phyloP scores from a whole-genome alignment of 73 alveolate genomes.

The Uronychia binucleata region DNA sequence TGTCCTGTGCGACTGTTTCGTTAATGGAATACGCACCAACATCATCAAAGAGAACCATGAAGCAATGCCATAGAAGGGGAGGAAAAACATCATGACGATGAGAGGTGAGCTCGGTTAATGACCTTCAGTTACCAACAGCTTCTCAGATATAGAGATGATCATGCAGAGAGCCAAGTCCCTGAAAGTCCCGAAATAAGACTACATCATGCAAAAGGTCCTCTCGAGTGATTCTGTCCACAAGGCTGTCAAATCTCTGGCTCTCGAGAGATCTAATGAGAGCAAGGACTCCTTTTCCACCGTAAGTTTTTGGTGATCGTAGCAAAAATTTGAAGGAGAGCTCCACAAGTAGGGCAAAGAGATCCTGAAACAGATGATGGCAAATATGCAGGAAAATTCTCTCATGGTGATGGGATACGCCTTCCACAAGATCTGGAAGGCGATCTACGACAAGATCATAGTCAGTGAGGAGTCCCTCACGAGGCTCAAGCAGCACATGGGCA shows the following conservation, averaged over 20 bases:
- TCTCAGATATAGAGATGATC: background rate
- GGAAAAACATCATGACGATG: conserved; percentile 46
- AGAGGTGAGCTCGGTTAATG: no score
- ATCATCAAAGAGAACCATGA: conserved; percentile 75
- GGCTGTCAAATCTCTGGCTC: conserved; percentile 51
- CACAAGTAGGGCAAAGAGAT: conserved; percentile 48
- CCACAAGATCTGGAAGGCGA: conserved; percentile 73
- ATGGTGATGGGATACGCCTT: conserved; percentile 70
- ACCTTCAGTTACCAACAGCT: no score
- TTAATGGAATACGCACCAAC: conserved; percentile 77
- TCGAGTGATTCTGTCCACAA: conserved; percentile 50
- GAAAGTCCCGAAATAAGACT: background rate
- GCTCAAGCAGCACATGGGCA: conserved; percentile 27
- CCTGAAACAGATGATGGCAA: conserved; percentile 51
- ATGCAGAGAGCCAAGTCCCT: background rate
- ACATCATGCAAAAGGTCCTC: conserved; percentile 21
- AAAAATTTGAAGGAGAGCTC: conserved; percentile 28
- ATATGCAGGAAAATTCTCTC: conserved; percentile 45
- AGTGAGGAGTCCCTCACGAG: conserved; percentile 60
- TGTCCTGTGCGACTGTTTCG: conserved; percentile 44
- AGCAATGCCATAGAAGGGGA: conserved; percentile 27
- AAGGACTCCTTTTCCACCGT: background rate
- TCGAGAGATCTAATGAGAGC: conserved; percentile 14
- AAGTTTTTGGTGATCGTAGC: no score
- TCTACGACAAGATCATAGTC: conserved; percentile 83